Evolutionary conservation across 2,329 filamentous ascomycete genomes (phyloP).

Genomic region (Polytolypa hystricis): DNA sequence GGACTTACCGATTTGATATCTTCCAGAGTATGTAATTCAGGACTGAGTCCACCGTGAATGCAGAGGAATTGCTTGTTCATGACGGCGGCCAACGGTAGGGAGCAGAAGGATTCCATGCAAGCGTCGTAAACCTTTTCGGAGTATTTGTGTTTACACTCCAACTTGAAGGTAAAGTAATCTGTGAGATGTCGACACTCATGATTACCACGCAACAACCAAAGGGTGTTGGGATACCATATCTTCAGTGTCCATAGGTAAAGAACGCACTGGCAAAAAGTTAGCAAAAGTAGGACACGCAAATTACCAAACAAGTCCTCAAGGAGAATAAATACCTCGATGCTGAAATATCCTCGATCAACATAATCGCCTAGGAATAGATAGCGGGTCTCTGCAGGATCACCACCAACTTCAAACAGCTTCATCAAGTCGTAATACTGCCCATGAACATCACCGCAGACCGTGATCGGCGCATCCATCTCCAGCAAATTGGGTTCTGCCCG

Average conservation of each 20-base stretch:
- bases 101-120: conserved; percentile 97
- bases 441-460: conserved; percentile 95
- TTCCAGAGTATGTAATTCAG: conserved; percentile 89
- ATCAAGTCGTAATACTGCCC: conserved; percentile 99
- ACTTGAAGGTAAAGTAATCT: conserved; percentile 99
- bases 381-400: conserved; percentile 87
- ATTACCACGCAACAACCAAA: conserved; percentile 95
- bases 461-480: conserved; percentile 99
- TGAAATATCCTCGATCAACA: conserved; percentile 96
- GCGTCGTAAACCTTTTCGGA: conserved; percentile 92
- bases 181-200: conserved; percentile 98
- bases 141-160: conserved; percentile 99
- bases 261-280: conserved; percentile 55
- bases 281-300: conserved; percentile 11
- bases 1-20: conserved; percentile 71
- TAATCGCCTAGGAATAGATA: conserved; percentile 98
- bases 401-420: conserved; percentile 98
- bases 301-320: conserved; percentile 4
- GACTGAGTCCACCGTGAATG: conserved; percentile 92
- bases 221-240: conserved; percentile 96
- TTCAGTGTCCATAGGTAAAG: conserved; percentile 96
- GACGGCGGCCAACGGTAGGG: conserved; percentile 80
- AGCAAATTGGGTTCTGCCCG: conserved; percentile 86
- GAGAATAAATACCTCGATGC: conserved; percentile 59
- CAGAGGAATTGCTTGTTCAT: conserved; percentile 99